Percentiles rank a stretch among this genome's conserved stretches.
These are phyloP conservation scores for Amanita exitialis DNA, from an alignment of 768 basidiomycete species.

Conservation along the genomic window DNA sequence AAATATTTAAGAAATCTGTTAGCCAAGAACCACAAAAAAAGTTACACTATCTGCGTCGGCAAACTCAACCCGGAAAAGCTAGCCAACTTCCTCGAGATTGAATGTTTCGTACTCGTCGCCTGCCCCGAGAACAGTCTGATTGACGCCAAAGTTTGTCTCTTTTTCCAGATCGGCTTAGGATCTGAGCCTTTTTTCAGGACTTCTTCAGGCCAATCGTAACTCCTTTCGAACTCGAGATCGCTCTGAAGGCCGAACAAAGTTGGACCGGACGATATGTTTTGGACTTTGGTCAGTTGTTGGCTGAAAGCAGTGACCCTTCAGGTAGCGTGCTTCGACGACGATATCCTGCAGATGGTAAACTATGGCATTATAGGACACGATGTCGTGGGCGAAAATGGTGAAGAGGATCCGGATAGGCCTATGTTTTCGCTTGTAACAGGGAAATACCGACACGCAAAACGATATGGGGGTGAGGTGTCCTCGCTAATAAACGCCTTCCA, in stretches of 20 bases:
- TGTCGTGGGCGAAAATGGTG: slow-evolving; percentile 12
- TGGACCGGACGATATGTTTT: slow-evolving; percentile 78
- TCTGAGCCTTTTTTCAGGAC: slow-evolving; percentile 40
- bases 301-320: slow-evolving; percentile 12
- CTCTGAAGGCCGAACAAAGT: slow-evolving; percentile 55
- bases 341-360: not conserved
- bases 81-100: slow-evolving; percentile 93
- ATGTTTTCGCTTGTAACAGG: slow-evolving; percentile 84
- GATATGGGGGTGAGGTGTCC: slow-evolving; percentile 34
- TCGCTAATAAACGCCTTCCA: not conserved
- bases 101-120: slow-evolving; percentile 91
- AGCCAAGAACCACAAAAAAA: slow-evolving; percentile 65
- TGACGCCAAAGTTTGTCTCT: slow-evolving; percentile 43
- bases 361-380: not conserved
- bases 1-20: slow-evolving; percentile 69
- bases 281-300: slow-evolving; percentile 57
- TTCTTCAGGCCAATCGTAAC: slow-evolving; percentile 89
- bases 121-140: slow-evolving; percentile 88
- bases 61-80: slow-evolving; percentile 92
- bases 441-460: slow-evolving; percentile 69
- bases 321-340: not conserved
- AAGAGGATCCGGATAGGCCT: slow-evolving; percentile 57
- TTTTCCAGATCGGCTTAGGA: not conserved
- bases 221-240: slow-evolving; percentile 82
- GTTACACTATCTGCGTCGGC: slow-evolving; percentile 91